Percentiles rank a stretch among this genome's conserved stretches.
phyloP scores from a whole-genome alignment of 176 grass and related monocot genomes.

The Ananas comosus region DNA sequence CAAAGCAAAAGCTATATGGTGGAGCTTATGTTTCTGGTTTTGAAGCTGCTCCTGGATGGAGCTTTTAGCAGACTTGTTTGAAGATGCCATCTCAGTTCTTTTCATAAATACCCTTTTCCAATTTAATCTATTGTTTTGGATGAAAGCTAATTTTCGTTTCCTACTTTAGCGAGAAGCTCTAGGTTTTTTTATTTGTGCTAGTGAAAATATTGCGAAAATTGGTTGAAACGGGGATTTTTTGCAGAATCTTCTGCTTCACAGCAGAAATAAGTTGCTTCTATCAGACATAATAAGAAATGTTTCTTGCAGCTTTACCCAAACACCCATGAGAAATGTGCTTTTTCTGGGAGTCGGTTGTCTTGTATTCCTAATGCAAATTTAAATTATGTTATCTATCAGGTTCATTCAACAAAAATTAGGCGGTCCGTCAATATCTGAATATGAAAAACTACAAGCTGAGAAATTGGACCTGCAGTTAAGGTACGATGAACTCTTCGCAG shows the following conservation, averaged over 20 bases:
- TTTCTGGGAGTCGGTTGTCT: not conserved
- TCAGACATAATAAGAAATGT: no score
- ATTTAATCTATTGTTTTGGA: not conserved
- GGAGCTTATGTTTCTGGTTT: not conserved
- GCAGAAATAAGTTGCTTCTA: no score
- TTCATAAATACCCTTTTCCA: not conserved
- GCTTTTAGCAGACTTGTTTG: no score
- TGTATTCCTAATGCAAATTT: no score
- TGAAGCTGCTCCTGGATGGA: not conserved
- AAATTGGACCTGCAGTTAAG: slow-evolving; percentile 85
- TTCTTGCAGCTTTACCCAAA: not conserved
- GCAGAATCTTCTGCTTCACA: no score
- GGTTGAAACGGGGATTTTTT: no score
- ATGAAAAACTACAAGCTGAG: slow-evolving; percentile 88
- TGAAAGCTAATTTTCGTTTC: no score
- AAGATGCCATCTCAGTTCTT: not conserved
- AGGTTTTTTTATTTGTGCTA: no score
- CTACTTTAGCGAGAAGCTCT: no score
- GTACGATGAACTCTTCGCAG: slow-evolving; percentile 67
- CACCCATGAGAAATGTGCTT: not conserved
- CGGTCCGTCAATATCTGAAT: slow-evolving; percentile 71
- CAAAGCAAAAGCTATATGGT: not conserved
- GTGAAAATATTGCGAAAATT: no score
- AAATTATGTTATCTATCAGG: slow-evolving; percentile 23
- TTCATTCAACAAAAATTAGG: slow-evolving; percentile 91